These are phyloP conservation scores for Vaccinium darrowii DNA, from an alignment of 148 eudicot genomes.

Conservation along the genomic window DNA sequence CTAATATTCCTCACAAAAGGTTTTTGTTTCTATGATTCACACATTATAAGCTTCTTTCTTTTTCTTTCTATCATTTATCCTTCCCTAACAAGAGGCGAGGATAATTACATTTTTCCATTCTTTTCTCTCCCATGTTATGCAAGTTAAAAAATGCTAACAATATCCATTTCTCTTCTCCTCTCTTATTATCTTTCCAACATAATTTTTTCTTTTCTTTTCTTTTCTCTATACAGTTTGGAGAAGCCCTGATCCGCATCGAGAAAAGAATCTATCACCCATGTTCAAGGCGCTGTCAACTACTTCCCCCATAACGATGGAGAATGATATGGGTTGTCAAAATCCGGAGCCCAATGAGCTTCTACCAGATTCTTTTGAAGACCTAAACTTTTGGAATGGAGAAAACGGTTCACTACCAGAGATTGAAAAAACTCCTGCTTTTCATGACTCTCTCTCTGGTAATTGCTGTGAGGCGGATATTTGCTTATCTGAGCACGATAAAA, in stretches of 20 bases:
- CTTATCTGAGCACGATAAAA: too few relatives aligned
- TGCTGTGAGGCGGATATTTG: too few relatives aligned
- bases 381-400: background rate
- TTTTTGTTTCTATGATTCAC: background rate
- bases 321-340: background rate
- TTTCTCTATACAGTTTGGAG: slow-evolving; percentile 38
- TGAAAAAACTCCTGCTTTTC: too few relatives aligned
- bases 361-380: background rate
- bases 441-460: too few relatives aligned
- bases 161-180: slow-evolving; percentile 43
- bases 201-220: background rate
- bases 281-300: background rate
- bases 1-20: background rate
- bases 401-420: background rate
- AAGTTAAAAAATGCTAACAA: too few relatives aligned
- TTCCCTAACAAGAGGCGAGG: background rate
- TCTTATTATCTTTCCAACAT: slow-evolving; percentile 40
- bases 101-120: background rate
- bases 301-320: background rate
- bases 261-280: slow-evolving; percentile 26
- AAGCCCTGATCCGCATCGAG: slow-evolving; percentile 37
- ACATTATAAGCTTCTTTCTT: background rate
- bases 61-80: background rate
- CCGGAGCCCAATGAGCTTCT: background rate
- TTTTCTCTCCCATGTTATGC: background rate